Evolutionary conservation across 78 protist species (phyloP).

Genomic region (Dictyostelium purpureum): DNA sequence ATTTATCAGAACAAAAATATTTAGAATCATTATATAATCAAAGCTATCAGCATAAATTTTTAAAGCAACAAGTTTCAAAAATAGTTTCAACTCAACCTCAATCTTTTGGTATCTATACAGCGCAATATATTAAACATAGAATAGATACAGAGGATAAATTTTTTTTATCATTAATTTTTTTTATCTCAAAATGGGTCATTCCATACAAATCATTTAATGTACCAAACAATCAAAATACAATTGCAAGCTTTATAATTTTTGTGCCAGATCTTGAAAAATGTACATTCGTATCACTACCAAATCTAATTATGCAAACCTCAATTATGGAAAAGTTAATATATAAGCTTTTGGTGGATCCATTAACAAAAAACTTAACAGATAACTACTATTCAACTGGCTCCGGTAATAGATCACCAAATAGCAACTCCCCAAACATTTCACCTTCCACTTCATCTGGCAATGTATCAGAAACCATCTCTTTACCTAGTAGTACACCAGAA

Average conservation of each 20-base stretch:
- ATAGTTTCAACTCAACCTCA: neutral
- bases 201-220: constrained; percentile 10
- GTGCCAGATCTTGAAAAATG: constrained; percentile 40
- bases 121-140: constrained; percentile 25
- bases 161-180: constrained; percentile 26
- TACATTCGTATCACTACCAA: constrained; percentile 36
- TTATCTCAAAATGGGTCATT: constrained; percentile 74
- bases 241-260: constrained; percentile 30
- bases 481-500: constrained; percentile 5
- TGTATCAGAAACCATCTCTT: neutral
- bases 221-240: neutral
- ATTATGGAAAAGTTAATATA: constrained; percentile 25
- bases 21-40: neutral
- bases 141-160: constrained; percentile 61
- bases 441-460: neutral
- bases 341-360: constrained; percentile 23
- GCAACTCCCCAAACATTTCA: neutral
- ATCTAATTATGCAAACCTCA: constrained; percentile 45
- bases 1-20: neutral
- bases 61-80: neutral
- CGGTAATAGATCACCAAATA: neutral
- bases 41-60: neutral
- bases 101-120: constrained; percentile 51
- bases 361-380: neutral
- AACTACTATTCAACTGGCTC: neutral